Percentiles rank a stretch among this genome's conserved stretches.
Conservation (phyloP, 208 protist species). For the Trypanosoma vivax region DNA sequence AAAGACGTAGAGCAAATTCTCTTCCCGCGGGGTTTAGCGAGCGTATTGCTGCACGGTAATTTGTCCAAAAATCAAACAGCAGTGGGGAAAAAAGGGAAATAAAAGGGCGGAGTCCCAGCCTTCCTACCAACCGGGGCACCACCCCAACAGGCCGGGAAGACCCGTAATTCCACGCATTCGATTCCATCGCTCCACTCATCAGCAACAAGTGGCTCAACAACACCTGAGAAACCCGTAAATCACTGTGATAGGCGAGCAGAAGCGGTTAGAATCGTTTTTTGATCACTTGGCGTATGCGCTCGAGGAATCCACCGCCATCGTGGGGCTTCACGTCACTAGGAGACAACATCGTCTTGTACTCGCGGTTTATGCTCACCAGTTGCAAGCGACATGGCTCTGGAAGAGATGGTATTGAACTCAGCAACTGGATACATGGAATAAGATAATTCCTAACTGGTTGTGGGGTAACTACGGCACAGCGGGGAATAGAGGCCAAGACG, state of each 20-base stretch:
- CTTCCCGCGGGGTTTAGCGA: too few species aligned
- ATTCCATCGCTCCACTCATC: too few species aligned
- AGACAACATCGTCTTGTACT: constrained; percentile 37
- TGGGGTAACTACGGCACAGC: constrained; percentile 62
- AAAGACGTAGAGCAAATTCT: too few species aligned
- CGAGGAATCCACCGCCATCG: constrained; percentile 24
- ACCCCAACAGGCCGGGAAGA: too few species aligned
- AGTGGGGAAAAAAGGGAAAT: too few species aligned
- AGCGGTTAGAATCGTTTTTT: constrained; percentile 31
- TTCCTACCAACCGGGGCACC: too few species aligned
- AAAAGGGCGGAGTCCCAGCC: too few species aligned
- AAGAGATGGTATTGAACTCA: constrained; percentile 16
- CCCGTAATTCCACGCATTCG: too few species aligned
- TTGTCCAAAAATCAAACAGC: too few species aligned
- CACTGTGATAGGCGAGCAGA: background rate
- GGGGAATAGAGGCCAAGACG: constrained; percentile 36
- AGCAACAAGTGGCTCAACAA: too few species aligned
- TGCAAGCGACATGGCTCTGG: constrained; percentile 27
- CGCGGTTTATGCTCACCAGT: constrained; percentile 33
- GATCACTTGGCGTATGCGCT: constrained; percentile 49
- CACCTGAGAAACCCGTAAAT: background rate
- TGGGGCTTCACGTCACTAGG: constrained; percentile 24
- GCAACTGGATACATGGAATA: constrained; percentile 36
- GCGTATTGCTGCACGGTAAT: too few species aligned
- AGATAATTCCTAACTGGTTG: constrained; percentile 44